These are phyloP conservation scores for Populus hybrid DNA, from an alignment of 441 rosid genomes.

Conservation along the genomic window DNA sequence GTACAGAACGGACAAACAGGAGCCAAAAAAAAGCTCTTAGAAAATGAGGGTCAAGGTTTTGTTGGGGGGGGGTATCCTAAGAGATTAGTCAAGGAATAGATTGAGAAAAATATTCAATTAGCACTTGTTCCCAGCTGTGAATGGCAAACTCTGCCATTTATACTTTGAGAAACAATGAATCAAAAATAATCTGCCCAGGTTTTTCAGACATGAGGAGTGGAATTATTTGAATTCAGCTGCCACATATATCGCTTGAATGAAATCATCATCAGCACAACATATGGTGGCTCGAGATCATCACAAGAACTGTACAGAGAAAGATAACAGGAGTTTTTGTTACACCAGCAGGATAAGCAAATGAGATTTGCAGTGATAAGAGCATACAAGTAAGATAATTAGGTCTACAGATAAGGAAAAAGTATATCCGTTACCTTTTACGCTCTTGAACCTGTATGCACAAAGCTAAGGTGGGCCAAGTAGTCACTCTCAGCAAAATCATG, in stretches of 20 bases:
- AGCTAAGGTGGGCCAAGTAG: constrained; percentile 63
- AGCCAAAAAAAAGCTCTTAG: background rate
- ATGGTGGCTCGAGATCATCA: background rate
- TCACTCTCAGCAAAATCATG: constrained; percentile 92
- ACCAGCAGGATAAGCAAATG: background rate
- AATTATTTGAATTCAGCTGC: background rate
- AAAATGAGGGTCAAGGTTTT: background rate
- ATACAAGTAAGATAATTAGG: background rate
- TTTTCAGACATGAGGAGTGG: background rate
- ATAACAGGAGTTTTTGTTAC: background rate
- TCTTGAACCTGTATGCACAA: constrained; percentile 44
- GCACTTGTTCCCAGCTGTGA: background rate
- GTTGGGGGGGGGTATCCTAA: background rate
- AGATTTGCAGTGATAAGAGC: background rate
- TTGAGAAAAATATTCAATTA: background rate
- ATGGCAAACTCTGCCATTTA: background rate
- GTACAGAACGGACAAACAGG: background rate
- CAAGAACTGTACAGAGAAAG: background rate
- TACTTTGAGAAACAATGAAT: background rate
- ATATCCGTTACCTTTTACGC: constrained; percentile 16
- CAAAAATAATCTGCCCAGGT: background rate
- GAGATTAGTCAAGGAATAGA: background rate
- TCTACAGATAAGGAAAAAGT: background rate
- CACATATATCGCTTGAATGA: background rate
- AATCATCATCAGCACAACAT: background rate